These are phyloP conservation scores for Agaricus bisporus DNA, from an alignment of 768 basidiomycete genomes.

Conservation along the genomic window DNA sequence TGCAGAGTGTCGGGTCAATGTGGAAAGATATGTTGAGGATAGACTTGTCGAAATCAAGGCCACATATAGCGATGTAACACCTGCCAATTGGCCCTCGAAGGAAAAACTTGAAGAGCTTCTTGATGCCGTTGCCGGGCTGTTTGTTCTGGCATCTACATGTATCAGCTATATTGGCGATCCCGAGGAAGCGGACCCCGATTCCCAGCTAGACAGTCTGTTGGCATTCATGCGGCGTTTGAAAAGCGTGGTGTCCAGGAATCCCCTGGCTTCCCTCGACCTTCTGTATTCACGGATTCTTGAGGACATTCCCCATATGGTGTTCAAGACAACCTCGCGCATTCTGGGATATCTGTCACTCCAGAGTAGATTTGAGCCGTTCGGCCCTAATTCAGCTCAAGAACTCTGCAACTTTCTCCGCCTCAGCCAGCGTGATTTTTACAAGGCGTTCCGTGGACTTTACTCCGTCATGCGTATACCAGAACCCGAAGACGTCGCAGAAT, in stretches of 20 bases:
- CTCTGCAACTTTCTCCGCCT: neutral
- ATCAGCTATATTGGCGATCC: neutral
- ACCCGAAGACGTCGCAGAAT: neutral
- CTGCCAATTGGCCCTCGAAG: neutral
- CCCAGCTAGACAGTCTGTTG: neutral
- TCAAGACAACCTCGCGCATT: neutral
- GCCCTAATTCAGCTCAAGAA: neutral
- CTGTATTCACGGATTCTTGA: neutral
- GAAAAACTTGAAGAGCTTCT: neutral
- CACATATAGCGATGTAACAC: neutral
- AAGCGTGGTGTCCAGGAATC: neutral
- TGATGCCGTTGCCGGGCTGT: neutral
- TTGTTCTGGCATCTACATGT: neutral
- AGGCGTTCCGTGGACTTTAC: neutral
- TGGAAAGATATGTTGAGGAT: neutral
- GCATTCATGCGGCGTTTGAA: neutral
- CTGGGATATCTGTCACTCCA: neutral
- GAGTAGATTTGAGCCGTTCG: no score
- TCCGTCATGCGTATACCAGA: neutral
- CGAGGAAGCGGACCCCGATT: neutral
- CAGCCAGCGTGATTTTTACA: neutral
- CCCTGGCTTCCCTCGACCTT: neutral
- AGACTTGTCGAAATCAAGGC: neutral
- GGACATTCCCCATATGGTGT: neutral
- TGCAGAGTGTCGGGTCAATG: neutral